Base-by-base conservation (phyloP, 116 monocot genomes). In the Trichopus zeylanicus region DNA sequence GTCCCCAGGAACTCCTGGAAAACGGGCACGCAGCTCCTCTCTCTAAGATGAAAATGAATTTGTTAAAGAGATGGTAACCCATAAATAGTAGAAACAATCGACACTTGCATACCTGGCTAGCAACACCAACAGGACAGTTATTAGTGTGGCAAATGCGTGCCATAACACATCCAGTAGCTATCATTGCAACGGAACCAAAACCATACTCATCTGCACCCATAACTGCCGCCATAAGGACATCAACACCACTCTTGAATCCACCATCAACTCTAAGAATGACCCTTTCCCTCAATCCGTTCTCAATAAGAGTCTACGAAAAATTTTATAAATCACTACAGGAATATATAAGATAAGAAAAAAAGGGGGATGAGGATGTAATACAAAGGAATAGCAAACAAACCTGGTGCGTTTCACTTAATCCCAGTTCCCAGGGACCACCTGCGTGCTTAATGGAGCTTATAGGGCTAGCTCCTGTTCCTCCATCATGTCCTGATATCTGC, bases 161-260 rank as follows among this genome's bases (percentile, higher is more conserved):
- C 98, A 98, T 98, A 34, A 99, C 80, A 82, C 98, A 99, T 53
- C 98, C 98, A 29, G 98, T 99, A 46, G 98, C 98, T 70, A 99
- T 99, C 98, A 99, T 99, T 63, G 98, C 98, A 9, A 92, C 88
- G 48, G 92, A 99, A 48, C 98, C 98, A 76, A 99, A 99, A 47
- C 98, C 92, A 88, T 83, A 99, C 65, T 99, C 98, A 76, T 99
- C 98, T 58, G 98, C 98, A 56, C 98, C 98, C 91, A 98, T 88
- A 23, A 75, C 66, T 55, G 98, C 98, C 75, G 92, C 98, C 85
- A 98, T 85, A 49, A 98, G 75, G 35, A 98, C 98, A 76, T 98
- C 98, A 55, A 88, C 39, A 11, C 98, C 98, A 55, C 98, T 99
- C 73, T 92, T 99, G 59, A 99, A 99, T 75, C 98, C 98, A 75